Evolutionary conservation across 1,284 basidiomycete genomes (phyloP).

Genomic region (Earliella scabrosa): DNA sequence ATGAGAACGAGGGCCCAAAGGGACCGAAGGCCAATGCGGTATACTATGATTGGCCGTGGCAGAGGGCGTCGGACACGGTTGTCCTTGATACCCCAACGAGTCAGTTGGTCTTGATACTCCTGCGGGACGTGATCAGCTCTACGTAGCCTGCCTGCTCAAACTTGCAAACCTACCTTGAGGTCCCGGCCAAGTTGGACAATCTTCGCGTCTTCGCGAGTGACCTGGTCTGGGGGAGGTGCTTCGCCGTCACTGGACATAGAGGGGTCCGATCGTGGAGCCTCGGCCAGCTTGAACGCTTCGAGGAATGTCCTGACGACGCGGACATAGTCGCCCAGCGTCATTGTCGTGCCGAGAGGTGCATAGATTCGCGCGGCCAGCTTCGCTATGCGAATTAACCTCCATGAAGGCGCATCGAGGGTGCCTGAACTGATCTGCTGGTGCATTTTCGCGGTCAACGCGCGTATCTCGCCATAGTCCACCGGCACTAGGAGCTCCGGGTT

Average conservation of each 20-base stretch:
- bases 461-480: constrained; percentile 62
- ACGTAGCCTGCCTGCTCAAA: background rate
- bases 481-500: constrained; percentile 76
- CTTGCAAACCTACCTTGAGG: constrained; percentile 57
- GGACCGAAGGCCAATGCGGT: constrained; percentile 67
- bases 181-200: constrained; percentile 53
- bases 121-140: constrained; percentile 32
- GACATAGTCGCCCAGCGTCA: constrained; percentile 82
- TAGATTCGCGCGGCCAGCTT: constrained; percentile 82
- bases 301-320: constrained; percentile 75
- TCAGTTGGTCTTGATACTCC: constrained; percentile 76
- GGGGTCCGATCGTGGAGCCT: constrained; percentile 24
- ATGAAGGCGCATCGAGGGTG: constrained; percentile 82
- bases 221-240: constrained; percentile 27
- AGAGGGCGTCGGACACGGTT: constrained; percentile 77
- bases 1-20: constrained; percentile 69
- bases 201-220: constrained; percentile 36
- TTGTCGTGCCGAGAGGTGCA: constrained; percentile 79
- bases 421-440: constrained; percentile 73
- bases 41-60: constrained; percentile 56
- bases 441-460: constrained; percentile 64
- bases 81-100: constrained; percentile 73
- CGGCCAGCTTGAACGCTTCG: constrained; percentile 68
- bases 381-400: constrained; percentile 74
- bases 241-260: constrained; percentile 34